Percentiles rank a stretch among this genome's conserved stretches.
phyloP scores from a whole-genome alignment of 2,329 filamentous ascomycete genomes.

The Hypoxylon sp. region DNA sequence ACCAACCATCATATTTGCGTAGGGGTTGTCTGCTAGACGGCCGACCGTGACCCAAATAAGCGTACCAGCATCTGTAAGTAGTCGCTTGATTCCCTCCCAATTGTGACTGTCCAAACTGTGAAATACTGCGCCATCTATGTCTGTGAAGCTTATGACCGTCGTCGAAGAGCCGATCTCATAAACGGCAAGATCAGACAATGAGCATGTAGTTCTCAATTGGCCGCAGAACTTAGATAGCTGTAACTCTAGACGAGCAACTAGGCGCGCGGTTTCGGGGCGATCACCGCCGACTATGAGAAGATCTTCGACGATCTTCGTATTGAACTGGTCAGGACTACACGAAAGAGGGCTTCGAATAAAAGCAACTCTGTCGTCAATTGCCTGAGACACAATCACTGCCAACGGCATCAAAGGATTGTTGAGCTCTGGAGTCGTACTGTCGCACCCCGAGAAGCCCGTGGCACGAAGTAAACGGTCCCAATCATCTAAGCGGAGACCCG shows the following conservation, averaged over 20 bases:
- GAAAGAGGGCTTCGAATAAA: slow-evolving; percentile 29
- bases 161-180: neutral
- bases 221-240: too few species aligned
- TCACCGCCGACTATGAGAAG: too few species aligned
- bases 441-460: slow-evolving; percentile 24
- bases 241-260: too few species aligned
- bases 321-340: too few species aligned
- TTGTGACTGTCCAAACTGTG: neutral
- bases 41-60: slow-evolving; percentile 21
- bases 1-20: slow-evolving; percentile 24
- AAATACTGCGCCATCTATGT: slow-evolving; percentile 9
- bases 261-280: too few species aligned
- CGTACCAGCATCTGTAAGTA: neutral
- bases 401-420: slow-evolving; percentile 10
- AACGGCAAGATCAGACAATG: neutral
- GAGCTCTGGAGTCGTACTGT: neutral
- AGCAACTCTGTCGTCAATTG: slow-evolving; percentile 20
- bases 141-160: slow-evolving; percentile 4
- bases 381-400: slow-evolving; percentile 20
- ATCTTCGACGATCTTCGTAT: neutral
- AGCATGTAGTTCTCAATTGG: too few species aligned
- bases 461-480: slow-evolving; percentile 18
- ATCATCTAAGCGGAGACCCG: neutral
- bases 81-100: slow-evolving; percentile 3
- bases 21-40: slow-evolving; percentile 3